A percentile compares a stretch with the other conserved stretches of the same genome.
These are phyloP conservation scores for Ceratocystis colombiana DNA, from an alignment of 2,329 filamentous ascomycete genomes.

Conservation along the genomic window DNA sequence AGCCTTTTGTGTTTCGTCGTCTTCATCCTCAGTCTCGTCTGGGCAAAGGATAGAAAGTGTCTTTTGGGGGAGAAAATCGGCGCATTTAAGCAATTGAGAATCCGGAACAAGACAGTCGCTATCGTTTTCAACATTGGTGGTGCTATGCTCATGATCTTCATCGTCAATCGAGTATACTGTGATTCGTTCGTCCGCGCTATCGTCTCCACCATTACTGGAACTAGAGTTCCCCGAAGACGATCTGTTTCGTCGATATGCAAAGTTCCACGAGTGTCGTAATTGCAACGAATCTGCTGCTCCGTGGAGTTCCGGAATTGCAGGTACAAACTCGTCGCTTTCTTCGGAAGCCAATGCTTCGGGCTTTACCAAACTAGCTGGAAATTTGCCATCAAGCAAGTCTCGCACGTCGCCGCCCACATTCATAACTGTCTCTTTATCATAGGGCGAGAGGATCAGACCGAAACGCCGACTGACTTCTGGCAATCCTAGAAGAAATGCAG, in stretches of 20 bases:
- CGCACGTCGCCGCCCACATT: constrained; percentile 20
- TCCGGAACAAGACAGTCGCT: constrained; percentile 16
- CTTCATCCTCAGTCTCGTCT: constrained; percentile 15
- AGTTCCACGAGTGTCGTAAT: constrained; percentile 20
- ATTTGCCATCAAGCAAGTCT: constrained; percentile 17
- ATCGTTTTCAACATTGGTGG: background rate
- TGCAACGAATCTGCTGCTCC: constrained; percentile 13
- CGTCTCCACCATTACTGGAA: background rate
- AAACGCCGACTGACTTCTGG: constrained; percentile 20
- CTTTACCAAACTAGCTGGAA: constrained; percentile 21
- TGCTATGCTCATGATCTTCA: constrained; percentile 1
- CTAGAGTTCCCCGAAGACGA: background rate
- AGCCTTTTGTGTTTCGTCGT: constrained; percentile 4
- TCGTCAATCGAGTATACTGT: background rate
- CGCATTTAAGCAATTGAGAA: constrained; percentile 13
- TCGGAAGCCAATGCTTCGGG: constrained; percentile 8
- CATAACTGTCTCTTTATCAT: constrained; percentile 9
- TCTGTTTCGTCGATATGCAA: background rate
- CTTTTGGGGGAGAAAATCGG: background rate
- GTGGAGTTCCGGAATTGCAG: constrained; percentile 12
- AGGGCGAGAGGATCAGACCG: constrained; percentile 6
- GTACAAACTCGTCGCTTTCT: constrained; percentile 15
- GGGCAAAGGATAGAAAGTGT: background rate
- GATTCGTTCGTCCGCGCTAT: background rate
- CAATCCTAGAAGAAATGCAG: constrained; percentile 15